Conservation (phyloP, 345 rosid genomes). For the Iberis pinnata region DNA sequence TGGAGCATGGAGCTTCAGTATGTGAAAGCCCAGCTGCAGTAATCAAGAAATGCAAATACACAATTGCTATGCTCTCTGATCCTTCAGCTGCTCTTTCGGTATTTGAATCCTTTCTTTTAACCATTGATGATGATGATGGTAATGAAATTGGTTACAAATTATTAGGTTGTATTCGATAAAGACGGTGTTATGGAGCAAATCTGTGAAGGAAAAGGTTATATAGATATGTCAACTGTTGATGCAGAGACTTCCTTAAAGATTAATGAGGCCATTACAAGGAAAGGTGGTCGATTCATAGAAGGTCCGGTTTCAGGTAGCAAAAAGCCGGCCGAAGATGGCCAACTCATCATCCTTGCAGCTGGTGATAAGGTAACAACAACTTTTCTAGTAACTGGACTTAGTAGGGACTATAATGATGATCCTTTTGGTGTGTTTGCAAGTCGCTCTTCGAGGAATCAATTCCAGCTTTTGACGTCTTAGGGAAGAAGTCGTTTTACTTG, state of each 20-base stretch:
- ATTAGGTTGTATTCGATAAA: conserved; percentile 82
- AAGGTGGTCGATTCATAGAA: conserved; percentile 77
- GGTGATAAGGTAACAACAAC: conserved; percentile 86
- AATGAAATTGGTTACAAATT: conserved; percentile 1
- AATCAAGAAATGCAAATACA: conserved; percentile 73
- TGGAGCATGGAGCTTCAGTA: conserved; percentile 68
- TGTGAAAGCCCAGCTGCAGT: conserved; percentile 82
- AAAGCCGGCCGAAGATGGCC: conserved; percentile 97
- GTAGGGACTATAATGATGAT: too few species aligned
- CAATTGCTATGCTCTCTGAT: conserved; percentile 87
- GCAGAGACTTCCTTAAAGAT: conserved; percentile 75
- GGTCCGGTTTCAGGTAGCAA: conserved; percentile 98
- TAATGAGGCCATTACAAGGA: conserved; percentile 62
- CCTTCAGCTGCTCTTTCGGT: conserved; percentile 88
- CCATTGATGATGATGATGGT: not conserved
- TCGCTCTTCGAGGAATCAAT: conserved; percentile 61
- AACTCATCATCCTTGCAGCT: conserved; percentile 85
- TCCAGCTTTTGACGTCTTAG: conserved; percentile 77
- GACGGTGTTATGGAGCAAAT: conserved; percentile 73
- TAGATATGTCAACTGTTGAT: conserved; percentile 96
- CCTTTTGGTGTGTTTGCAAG: conserved; percentile 40
- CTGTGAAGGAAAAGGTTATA: conserved; percentile 61
- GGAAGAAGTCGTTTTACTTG: conserved; percentile 81
- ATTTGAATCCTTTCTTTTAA: conserved; percentile 1
- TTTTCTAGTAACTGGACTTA: too few species aligned